A percentile compares a stretch with the other conserved stretches of the same genome.
These are phyloP conservation scores for Mycena amicta DNA, from an alignment of 768 basidiomycete genomes.

Conservation along the genomic window DNA sequence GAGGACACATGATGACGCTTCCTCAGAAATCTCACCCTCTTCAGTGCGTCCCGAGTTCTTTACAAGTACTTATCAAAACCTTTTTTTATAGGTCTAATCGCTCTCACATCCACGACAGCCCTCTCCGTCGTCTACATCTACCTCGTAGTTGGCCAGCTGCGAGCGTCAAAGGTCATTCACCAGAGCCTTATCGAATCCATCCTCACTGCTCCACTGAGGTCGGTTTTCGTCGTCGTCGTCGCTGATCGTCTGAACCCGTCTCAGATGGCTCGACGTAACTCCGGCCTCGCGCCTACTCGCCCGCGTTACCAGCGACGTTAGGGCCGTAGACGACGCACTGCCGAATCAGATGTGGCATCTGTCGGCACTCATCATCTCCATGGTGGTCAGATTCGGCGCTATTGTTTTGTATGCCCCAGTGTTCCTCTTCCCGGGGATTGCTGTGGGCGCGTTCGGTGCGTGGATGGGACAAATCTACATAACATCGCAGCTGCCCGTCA, in stretches of 20 bases:
- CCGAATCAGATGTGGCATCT: conserved; percentile 31
- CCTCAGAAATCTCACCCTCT: background rate
- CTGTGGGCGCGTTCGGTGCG: conserved; percentile 44
- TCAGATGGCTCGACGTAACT: conserved; percentile 53
- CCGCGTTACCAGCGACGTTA: conserved; percentile 69
- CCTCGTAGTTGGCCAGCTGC: conserved; percentile 49
- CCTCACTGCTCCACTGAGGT: conserved; percentile 54
- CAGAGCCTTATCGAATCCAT: conserved; percentile 54
- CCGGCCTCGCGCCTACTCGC: conserved; percentile 59
- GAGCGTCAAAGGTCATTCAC: conserved; percentile 61
- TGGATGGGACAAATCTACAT: conserved; percentile 48
- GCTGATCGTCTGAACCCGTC: background rate
- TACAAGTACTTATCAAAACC: background rate
- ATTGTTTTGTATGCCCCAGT: conserved; percentile 47
- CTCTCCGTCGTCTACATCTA: conserved; percentile 35
- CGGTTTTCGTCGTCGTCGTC: conserved; percentile 38
- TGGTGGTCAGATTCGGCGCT: conserved; percentile 39
- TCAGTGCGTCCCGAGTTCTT: background rate
- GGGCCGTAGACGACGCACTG: conserved; percentile 53
- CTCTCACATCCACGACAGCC: background rate
- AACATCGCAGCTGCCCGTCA: conserved; percentile 48
- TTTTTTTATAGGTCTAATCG: background rate
- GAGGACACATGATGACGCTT: background rate
- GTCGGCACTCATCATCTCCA: conserved; percentile 31
- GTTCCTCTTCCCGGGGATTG: conserved; percentile 46